Evolutionary conservation across 2,329 filamentous ascomycete genomes (phyloP).

Genomic region (Trichoderma citrinoviride): DNA sequence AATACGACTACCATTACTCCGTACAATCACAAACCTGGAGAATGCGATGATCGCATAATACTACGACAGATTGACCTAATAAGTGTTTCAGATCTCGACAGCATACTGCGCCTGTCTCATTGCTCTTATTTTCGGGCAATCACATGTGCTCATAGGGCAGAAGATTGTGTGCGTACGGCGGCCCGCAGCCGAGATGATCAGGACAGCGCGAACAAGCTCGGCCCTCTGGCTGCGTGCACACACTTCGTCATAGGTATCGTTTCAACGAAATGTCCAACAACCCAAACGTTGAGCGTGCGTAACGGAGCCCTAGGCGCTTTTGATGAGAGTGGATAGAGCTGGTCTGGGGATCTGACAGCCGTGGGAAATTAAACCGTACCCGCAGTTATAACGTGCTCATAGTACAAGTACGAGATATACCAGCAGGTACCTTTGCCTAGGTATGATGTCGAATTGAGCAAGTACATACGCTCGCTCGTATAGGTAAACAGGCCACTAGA

Average conservation of each 20-base stretch:
- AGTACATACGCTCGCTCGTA: too few species aligned
- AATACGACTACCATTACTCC: not conserved
- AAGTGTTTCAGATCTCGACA: not conserved
- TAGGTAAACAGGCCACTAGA: too few species aligned
- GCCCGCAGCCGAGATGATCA: not conserved
- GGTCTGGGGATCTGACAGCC: conserved; percentile 15
- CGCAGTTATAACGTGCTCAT: not conserved
- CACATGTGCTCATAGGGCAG: not conserved
- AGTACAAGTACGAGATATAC: too few species aligned
- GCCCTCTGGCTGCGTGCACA: not conserved
- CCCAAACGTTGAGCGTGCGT: not conserved
- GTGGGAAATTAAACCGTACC: conserved; percentile 19
- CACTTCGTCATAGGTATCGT: not conserved
- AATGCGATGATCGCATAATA: not conserved
- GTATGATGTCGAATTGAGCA: too few species aligned
- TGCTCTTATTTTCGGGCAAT: not conserved
- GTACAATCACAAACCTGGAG: not conserved
- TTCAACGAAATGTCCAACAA: not conserved
- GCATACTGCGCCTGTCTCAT: not conserved
- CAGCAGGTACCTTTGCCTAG: too few species aligned
- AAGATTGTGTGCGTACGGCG: not conserved
- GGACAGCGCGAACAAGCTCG: not conserved
- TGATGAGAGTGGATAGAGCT: conserved; percentile 8
- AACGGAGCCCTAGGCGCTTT: conserved; percentile 1
- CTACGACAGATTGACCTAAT: not conserved